Evolutionary conservation across 2,329 filamentous ascomycete genomes (phyloP).

Genomic region (Apiospora arundinis): DNA sequence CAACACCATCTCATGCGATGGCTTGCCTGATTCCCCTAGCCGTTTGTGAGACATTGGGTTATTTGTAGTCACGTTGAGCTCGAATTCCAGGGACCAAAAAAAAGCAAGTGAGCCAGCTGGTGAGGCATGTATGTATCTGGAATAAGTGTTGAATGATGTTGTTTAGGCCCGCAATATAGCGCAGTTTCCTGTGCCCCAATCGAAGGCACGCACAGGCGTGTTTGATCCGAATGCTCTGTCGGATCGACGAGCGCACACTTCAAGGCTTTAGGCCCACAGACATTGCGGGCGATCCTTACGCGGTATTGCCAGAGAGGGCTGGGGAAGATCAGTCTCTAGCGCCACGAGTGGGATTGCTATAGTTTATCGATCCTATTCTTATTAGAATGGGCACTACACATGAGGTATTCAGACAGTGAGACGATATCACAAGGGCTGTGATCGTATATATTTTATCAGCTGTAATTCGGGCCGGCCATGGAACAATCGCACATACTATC

Average conservation of each 20-base stretch:
- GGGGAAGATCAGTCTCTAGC: not conserved
- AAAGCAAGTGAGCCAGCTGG: not conserved
- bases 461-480: not conserved
- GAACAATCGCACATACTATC: not conserved
- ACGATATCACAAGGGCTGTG: not conserved
- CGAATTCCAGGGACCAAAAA: not conserved
- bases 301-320: not conserved
- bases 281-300: not conserved
- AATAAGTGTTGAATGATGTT: not conserved
- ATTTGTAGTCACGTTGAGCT: not conserved
- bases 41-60: not conserved
- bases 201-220: conserved; percentile 6
- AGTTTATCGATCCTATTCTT: conserved; percentile 4
- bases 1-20: not conserved
- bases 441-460: not conserved
- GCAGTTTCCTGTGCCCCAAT: not conserved
- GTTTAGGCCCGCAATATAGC: not conserved
- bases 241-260: not conserved
- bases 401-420: not conserved
- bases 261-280: not conserved
- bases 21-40: not conserved
- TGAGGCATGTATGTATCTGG: not conserved
- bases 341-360: not conserved
- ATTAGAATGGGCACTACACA: not conserved
- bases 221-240: not conserved